Evolutionary conservation across 352 stramenopile species (phyloP), one percentile per base, ranked within the genome.

Genomic region (Pseudoperonospora humuli): DNA sequence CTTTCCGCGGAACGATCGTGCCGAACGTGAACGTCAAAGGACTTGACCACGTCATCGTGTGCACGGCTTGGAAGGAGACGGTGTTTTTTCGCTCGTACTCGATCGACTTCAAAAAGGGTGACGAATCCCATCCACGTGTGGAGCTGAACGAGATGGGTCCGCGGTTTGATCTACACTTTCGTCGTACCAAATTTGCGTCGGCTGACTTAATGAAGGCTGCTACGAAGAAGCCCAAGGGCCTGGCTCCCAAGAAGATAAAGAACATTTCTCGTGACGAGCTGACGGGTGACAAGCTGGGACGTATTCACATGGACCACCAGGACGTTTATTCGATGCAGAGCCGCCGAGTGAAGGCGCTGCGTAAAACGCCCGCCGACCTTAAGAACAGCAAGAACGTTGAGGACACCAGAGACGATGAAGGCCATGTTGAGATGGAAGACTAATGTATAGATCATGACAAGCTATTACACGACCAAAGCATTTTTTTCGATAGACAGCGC

Each of bases 291-390:
- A 98, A 96, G 59, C 68, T 99, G 49, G 96, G 96, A 51, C 86
- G 93, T 53, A 87, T 99, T 70, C 96, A 99, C 78, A 75, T 99
- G 45, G 93, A 98, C 32, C 92, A 87, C 59, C 96, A 98, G 73
- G 88, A 99, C 73, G 83, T 99, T 54, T 96, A 96, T 61, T 93
- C 85, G 53, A 97, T 97, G 82, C 76, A 97, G 58, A 93, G 90
- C 50, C 83, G 92, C 43, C 96, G 96, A 57, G 79, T 94, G 51
- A 98, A 98, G 75, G 95, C 94, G 18, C 72, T 98, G 39, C 81
- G 81, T 45, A 93, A 93, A 72, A 81, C 77, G 28, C 75, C 77
- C 1, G 73, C 62, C 8, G 71, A 93, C 18, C 66, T 90, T 57
- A 88, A 90, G 71, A 85, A 57, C 38, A 41, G 27, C 14, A 64